Evolutionary conservation across 2,329 filamentous ascomycete genomes (phyloP).

Genomic region (Calonectria hawksworthii): DNA sequence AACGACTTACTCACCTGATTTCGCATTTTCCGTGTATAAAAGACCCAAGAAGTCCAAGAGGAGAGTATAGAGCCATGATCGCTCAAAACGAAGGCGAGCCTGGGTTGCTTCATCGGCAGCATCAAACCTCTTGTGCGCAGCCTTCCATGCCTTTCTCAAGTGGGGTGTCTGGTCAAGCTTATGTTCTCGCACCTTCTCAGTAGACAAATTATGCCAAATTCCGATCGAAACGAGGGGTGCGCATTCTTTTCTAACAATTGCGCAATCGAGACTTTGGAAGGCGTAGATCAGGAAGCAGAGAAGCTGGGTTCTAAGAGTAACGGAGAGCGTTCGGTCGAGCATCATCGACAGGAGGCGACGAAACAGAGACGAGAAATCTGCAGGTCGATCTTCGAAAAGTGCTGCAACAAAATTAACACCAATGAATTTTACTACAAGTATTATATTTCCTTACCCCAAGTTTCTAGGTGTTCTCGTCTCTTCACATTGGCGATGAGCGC

Average conservation of each 20-base stretch:
- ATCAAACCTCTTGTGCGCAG: conserved; percentile 87
- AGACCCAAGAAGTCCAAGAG: conserved; percentile 85
- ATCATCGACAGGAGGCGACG: conserved; percentile 90
- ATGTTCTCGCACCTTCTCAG: conserved; percentile 79
- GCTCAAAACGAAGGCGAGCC: conserved; percentile 87
- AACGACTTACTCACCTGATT: conserved; percentile 56
- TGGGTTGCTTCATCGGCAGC: conserved; percentile 85
- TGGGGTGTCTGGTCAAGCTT: conserved; percentile 81
- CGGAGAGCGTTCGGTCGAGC: conserved; percentile 77
- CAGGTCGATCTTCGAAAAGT: conserved; percentile 81
- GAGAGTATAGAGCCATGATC: conserved; percentile 92
- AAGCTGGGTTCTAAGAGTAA: conserved; percentile 82
- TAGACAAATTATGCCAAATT: conserved; percentile 94
- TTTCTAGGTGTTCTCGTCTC: conserved; percentile 85
- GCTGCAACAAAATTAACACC: conserved; percentile 58
- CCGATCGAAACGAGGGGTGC: conserved; percentile 94
- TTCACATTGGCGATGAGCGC: conserved; percentile 90
- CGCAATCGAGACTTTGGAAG: conserved; percentile 93
- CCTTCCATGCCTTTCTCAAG: conserved; percentile 91
- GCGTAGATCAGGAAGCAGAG: conserved; percentile 90
- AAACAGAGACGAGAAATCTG: conserved; percentile 91
- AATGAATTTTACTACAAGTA: neutral
- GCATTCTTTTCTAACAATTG: conserved; percentile 93
- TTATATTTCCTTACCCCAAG: conserved; percentile 76
- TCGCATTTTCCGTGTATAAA: conserved; percentile 71